A percentile compares a stretch with the other conserved stretches of the same genome.
phyloP scores from a whole-genome alignment of 306 rosid species.

The Vachellia collinsii region DNA sequence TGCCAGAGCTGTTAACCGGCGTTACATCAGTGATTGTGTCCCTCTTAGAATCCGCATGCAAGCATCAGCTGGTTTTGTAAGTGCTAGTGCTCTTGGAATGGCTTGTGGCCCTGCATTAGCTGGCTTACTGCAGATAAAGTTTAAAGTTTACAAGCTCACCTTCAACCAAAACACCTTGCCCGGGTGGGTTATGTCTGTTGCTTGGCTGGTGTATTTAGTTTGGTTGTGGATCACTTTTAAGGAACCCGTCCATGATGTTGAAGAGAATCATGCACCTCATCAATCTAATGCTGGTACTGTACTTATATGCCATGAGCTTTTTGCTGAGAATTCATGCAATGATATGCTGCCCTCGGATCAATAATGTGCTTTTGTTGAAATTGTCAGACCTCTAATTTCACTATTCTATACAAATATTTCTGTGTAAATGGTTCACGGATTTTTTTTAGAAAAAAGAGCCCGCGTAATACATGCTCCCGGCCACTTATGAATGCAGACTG shows the following conservation, averaged over 20 bases:
- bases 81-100: slow-evolving; percentile 99
- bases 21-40: slow-evolving; percentile 97
- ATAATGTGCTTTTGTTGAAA: not conserved
- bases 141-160: slow-evolving; percentile 80
- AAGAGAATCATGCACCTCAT: slow-evolving; percentile 43
- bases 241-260: slow-evolving; percentile 77
- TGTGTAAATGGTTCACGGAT: not conserved
- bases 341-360: slow-evolving; percentile 6
- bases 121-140: slow-evolving; percentile 82
- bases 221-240: slow-evolving; percentile 85
- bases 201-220: slow-evolving; percentile 83
- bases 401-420: not conserved
- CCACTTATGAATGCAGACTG: not conserved
- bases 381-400: slow-evolving; percentile 24
- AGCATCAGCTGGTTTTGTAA: slow-evolving; percentile 98
- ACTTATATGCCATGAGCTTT: slow-evolving; percentile 31
- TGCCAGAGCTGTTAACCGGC: slow-evolving; percentile 98
- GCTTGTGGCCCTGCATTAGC: slow-evolving; percentile 99
- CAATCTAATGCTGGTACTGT: slow-evolving; percentile 69
- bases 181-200: slow-evolving; percentile 96
- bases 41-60: slow-evolving; percentile 88
- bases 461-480: not conserved
- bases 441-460: not conserved
- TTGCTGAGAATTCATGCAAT: slow-evolving; percentile 14
- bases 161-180: slow-evolving; percentile 87